Percentiles rank a stretch among this genome's conserved stretches.
These are phyloP conservation scores for Ogataea pini DNA, from an alignment of 805 yeast genomes.

Conservation along the genomic window DNA sequence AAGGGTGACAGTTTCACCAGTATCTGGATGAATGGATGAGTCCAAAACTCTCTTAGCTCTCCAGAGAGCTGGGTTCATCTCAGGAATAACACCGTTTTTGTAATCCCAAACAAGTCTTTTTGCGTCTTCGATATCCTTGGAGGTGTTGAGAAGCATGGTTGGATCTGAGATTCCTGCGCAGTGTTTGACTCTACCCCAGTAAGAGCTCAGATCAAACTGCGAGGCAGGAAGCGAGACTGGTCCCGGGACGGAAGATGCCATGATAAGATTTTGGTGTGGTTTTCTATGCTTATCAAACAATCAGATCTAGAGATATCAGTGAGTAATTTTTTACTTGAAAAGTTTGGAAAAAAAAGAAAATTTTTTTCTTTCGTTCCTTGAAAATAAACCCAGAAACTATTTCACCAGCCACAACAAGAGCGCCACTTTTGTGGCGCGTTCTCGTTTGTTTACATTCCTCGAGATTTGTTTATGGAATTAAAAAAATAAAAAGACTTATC, in stretches of 20 bases:
- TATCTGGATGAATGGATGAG: conserved; percentile 94
- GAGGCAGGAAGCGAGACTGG: conserved; percentile 79
- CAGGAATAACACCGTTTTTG: conserved; percentile 62
- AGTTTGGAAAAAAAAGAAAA: neutral
- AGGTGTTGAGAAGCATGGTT: conserved; percentile 74
- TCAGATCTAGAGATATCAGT: neutral
- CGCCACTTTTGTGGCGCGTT: conserved; percentile 2
- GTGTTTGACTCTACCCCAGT: conserved; percentile 93
- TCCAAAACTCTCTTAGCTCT: conserved; percentile 82
- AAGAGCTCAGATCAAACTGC: conserved; percentile 73
- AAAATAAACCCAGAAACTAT: neutral
- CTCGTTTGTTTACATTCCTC: conserved; percentile 5
- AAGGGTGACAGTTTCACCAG: conserved; percentile 85
- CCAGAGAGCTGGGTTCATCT: conserved; percentile 85
- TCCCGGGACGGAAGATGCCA: conserved; percentile 92
- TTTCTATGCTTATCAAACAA: neutral
- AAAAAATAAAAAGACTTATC: neutral
- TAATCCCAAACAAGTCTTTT: conserved; percentile 67
- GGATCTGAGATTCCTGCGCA: conserved; percentile 95
- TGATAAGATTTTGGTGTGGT: conserved; percentile 27
- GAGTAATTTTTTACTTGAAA: conserved; percentile 10
- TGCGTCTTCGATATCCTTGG: conserved; percentile 62
- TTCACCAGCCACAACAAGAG: neutral
- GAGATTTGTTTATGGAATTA: neutral
- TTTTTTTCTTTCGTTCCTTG: neutral